These are phyloP conservation scores for Ceratobasidium sp. DNA, from an alignment of 1,284 basidiomycete genomes.

Conservation along the genomic window DNA sequence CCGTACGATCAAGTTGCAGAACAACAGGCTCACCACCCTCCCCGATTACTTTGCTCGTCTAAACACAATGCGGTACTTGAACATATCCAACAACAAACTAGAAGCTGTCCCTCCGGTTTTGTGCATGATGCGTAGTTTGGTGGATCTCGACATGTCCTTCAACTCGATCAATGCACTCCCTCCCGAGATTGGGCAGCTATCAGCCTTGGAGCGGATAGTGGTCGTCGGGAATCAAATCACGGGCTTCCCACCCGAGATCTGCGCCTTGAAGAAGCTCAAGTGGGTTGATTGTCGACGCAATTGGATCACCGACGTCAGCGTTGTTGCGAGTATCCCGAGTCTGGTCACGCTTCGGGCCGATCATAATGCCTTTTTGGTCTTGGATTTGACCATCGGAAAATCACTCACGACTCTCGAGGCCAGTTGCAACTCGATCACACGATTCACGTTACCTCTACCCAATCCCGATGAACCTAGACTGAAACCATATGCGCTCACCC, in stretches of 20 bases:
- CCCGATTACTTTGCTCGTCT: conserved; percentile 85
- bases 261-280: conserved; percentile 66
- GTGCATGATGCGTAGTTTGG: conserved; percentile 72
- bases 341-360: conserved; percentile 75
- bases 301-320: conserved; percentile 73
- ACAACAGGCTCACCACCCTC: conserved; percentile 88
- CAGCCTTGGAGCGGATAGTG: conserved; percentile 74
- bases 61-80: conserved; percentile 74
- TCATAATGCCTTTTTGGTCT: conserved; percentile 77
- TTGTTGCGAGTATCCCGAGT: conserved; percentile 71
- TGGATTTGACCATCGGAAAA: conserved; percentile 76
- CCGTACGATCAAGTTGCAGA: conserved; percentile 78
- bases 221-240: conserved; percentile 88
- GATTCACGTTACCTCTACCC: conserved; percentile 69
- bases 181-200: conserved; percentile 75
- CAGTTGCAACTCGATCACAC: conserved; percentile 82
- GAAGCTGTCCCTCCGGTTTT: conserved; percentile 78
- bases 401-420: conserved; percentile 65
- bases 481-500: conserved; percentile 69
- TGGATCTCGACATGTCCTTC: conserved; percentile 93
- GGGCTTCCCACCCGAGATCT: conserved; percentile 73
- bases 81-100: conserved; percentile 98
- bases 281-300: conserved; percentile 85
- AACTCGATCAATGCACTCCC: conserved; percentile 87
- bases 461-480: conserved; percentile 48